Base-by-base conservation (phyloP, 106 monocot genomes). In the Dioscorea zingiberensis region DNA sequence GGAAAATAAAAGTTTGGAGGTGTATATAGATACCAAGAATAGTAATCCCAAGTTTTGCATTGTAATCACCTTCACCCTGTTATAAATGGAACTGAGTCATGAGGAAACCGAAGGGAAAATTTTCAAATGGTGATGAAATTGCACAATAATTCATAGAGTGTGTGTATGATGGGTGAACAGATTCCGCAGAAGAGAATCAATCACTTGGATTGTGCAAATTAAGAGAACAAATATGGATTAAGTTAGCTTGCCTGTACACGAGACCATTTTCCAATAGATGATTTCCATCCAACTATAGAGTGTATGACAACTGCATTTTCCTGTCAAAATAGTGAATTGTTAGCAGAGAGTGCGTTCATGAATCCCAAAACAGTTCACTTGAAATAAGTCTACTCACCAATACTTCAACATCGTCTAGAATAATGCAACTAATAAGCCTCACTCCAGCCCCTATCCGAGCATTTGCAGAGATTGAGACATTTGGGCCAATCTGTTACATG, bases 401-500 rank as follows among this genome's bases (percentile, higher is more conserved):
- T 55, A 98, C 84, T 82, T 98, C 97, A 72, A 98, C 97, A 80
- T 93, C 88, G 67, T 98, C 97, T 59, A 98, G 63, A 73, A 98
- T 86, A 25, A 93, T 92, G 75, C 97, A 98, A 73, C 80, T 89
- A 63, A 87, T 86, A 46, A 92, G 92, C 69, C 97, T 89, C 21
- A 55, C 97, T 68, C 97, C 97, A 76, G 97, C 84, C 53, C 86
- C 97, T 66, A 98, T 78, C 23, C 92, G 81, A 61, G 97, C 97
- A 86, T 98, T 98, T 69, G 97, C 97, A 69, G 97, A 98, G 58
- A 98, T 86, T 19, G 97, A 98, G 54, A 98, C 92, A 84, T 91
- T 92, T 16, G 88, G 92, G 21, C 97, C 97, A 71, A 98, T 86
- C 97, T 98, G 88, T 66, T 60, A 22, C 67, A 77, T 60, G 26